Base-by-base conservation (phyloP, 176 grass and related monocot genomes). In the Cymbopogon citratus region DNA sequence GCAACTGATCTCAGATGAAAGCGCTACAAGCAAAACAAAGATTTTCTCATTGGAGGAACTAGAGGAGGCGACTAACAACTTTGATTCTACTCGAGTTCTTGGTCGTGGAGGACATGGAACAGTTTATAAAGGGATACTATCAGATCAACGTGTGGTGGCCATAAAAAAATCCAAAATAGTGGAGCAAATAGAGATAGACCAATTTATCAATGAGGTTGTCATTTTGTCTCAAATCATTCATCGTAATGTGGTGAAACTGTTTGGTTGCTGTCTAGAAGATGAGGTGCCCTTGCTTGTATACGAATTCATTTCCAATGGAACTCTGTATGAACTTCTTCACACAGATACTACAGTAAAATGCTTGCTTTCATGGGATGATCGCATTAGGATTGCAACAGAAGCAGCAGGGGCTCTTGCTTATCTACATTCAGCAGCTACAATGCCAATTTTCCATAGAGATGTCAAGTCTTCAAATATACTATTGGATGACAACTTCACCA, bases 281-380 rank as follows among this genome's bases (percentile, higher is more conserved):
- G 74, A 85, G 15, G 75, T 90, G 5, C 87, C 91, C 0, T 63
- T 93, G 59, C 12, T 90, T 3, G 91, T 93, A 0, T 93, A 93
- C 44, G 91, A 93, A 48, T 93, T 93, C 44, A 80, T 91, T 35
- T 74, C 88, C 5, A 91, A 90, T 36, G 88, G 88, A 13, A 94
- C 85, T 0, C 3, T 33, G 31, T 39, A 79, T 41, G 54, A 88
- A 0, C 57, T 80, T n/a, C 66, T 94, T 39, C 91, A 94, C 12
- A 10, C 0, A 0, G 29, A 79, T 57, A 2, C 10, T 38, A 46
- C n/a, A 54, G 8, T n/a, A 1, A 21, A 64, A 26, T 81, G 46
- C 41, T 24, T 69, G 10, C 0, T 86, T 1, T 63, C 87, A 81
- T 92, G 31, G 91, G 84, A 44, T 34, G 69, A 84, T 62, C 84